Conservation (phyloP, 345 rosid species). For the Dovyalis caffra region DNA sequence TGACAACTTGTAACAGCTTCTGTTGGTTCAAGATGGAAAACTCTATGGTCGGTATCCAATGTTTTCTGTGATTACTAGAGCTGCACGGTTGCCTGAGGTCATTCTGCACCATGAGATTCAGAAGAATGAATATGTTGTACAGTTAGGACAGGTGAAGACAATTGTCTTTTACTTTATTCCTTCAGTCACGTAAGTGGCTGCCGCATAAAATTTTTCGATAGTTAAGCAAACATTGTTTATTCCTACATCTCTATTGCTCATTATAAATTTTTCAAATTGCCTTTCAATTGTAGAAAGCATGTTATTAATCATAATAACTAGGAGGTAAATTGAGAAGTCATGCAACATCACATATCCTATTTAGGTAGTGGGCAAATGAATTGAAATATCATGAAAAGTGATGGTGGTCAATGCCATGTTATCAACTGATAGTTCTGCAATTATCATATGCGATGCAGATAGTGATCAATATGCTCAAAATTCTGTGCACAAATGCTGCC, state of each 20-base stretch:
- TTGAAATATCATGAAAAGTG: neutral
- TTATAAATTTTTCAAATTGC: neutral
- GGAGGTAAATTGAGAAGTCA: neutral
- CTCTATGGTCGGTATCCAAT: conserved; percentile 85
- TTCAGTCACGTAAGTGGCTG: neutral
- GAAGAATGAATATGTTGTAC: conserved; percentile 66
- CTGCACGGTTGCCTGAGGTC: conserved; percentile 69
- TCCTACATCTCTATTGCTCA: neutral
- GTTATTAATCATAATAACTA: neutral
- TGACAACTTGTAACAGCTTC: conserved; percentile 52
- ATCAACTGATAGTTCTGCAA: neutral
- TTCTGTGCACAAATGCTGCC: conserved; percentile 89
- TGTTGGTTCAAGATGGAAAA: conserved; percentile 95
- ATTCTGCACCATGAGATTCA: conserved; percentile 62
- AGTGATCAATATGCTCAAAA: conserved; percentile 81
- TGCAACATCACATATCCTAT: neutral
- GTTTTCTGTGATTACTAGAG: conserved; percentile 61
- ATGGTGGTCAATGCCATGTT: neutral
- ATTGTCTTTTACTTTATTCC: conserved; percentile 1
- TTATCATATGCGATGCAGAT: conserved; percentile 57
- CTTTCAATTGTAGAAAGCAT: neutral
- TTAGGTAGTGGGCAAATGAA: neutral
- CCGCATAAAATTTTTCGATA: neutral
- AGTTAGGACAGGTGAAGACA: conserved; percentile 65
- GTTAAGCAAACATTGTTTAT: neutral